Base-by-base conservation (phyloP, 495 filamentous ascomycete species). In the Penicillium ucsense region DNA sequence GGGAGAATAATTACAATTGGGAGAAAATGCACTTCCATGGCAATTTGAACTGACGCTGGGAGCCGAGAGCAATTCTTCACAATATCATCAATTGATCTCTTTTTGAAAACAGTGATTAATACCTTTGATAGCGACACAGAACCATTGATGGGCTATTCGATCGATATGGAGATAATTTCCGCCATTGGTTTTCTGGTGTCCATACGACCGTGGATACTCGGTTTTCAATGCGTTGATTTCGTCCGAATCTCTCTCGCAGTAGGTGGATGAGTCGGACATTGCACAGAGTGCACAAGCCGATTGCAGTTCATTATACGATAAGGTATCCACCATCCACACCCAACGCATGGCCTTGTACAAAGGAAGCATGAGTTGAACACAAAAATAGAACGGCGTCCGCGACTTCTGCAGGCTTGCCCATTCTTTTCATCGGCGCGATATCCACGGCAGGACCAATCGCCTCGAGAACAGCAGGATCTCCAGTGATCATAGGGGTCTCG, bases 261-360 rank as follows among this genome's bases (percentile, higher is more conserved):
- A 20, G 20, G 20, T 20, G 20, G 20, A 20, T 20, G 20, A 20
- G 20, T 20, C 20, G 20, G 20, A 20, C 20, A 20, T 20, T 20
- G 20, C 20, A 20, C 20, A 20, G 20, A 20, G 20, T 30, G 8
- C 37, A n/a, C 3, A n/a, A 20, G 20, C 6, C 3, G 4, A 35
- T 11, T 29, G 20, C 12, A 34, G 5, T 27, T n/a, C 39, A 38
- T 38, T 55, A 62, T 9, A 60, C 44, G 4, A 70, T 73, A 5
- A 68, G 54, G 63, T 77, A 79, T 5, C 75, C 75, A 5, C 75
- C 75, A 59, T 79, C 75, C 3, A 79, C 73, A 4, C 74, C 68
- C 56, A 78, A 52, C 0, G 70, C 72, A 56, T 70, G 66, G 4
- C 76, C 76, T 47, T 76, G 73, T 4, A 77, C 63, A 53, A 79